These are phyloP conservation scores for Kalmusia sp. DNA, from an alignment of 2,329 filamentous ascomycete genomes.

Conservation along the genomic window DNA sequence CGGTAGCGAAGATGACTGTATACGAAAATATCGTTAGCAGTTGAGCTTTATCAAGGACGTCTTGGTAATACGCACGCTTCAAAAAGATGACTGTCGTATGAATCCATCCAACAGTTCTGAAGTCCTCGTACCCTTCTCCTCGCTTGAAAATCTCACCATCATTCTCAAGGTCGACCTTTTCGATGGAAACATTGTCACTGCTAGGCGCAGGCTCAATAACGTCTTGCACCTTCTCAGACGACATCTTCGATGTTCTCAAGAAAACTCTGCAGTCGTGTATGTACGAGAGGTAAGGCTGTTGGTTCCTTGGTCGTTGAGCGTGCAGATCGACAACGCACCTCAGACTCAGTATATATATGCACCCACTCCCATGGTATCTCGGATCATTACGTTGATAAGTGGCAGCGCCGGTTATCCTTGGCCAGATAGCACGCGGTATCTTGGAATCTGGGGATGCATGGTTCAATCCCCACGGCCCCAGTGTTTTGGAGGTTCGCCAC, in stretches of 20 bases:
- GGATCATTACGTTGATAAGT: constrained; percentile 11
- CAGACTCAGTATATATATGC: constrained; percentile 14
- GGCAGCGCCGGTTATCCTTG: constrained; percentile 7
- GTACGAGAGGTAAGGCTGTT: not conserved
- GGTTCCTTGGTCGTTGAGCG: not conserved
- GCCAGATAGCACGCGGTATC: constrained; percentile 17
- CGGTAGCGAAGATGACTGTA: constrained; percentile 56
- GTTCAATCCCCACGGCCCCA: constrained; percentile 20
- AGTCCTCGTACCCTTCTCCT: constrained; percentile 56
- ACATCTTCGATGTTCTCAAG: constrained; percentile 17
- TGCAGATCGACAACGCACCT: not conserved
- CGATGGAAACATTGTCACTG: constrained; percentile 28
- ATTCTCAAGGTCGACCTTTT: constrained; percentile 35
- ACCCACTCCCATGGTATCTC: constrained; percentile 6
- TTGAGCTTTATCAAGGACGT: not conserved
- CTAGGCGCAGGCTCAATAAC: constrained; percentile 29
- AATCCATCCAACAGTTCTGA: constrained; percentile 62
- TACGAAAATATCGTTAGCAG: not conserved
- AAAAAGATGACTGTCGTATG: constrained; percentile 61
- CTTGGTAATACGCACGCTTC: constrained; percentile 44
- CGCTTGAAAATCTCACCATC: constrained; percentile 60
- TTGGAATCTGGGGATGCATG: constrained; percentile 34
- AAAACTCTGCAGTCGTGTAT: not conserved
- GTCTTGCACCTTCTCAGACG: constrained; percentile 34
- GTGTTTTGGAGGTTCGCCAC: constrained; percentile 28